Evolutionary conservation across 768 basidiomycete species (phyloP).

Genomic region (Brasilioporus rufonigricans): DNA sequence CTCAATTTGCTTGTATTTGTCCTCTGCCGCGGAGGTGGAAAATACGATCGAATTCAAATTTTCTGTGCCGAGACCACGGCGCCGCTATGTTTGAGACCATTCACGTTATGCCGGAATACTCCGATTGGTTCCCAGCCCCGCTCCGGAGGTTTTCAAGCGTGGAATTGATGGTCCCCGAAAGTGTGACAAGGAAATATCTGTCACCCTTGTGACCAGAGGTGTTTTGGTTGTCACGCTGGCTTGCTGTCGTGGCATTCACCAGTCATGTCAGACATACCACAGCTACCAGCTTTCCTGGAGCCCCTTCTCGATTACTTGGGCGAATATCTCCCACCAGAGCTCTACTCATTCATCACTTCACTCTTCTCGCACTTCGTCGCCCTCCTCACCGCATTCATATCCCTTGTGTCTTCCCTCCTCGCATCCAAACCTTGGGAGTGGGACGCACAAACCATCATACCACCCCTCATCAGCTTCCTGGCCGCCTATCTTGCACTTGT

Average conservation of each 20-base stretch:
- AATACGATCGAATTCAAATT: constrained; percentile 15
- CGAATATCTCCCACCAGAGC: constrained; percentile 51
- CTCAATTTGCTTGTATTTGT: constrained; percentile 28
- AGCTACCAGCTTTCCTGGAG: constrained; percentile 49
- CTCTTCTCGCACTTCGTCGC: constrained; percentile 53
- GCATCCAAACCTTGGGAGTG: constrained; percentile 56
- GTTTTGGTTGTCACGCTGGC: constrained; percentile 15
- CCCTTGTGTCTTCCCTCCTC: constrained; percentile 46
- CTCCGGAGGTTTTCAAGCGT: neutral
- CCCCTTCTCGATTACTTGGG: constrained; percentile 54
- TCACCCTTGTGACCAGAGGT: constrained; percentile 15
- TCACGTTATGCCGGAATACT: constrained; percentile 15
- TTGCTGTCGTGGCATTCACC: constrained; percentile 21
- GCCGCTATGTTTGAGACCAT: neutral
- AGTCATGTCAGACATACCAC: constrained; percentile 29
- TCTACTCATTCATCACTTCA: constrained; percentile 51
- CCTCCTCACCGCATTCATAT: constrained; percentile 47
- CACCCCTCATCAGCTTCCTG: constrained; percentile 71
- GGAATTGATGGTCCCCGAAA: too few relatives aligned
- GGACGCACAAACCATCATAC: constrained; percentile 66
- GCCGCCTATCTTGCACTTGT: constrained; percentile 74
- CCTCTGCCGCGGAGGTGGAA: constrained; percentile 22
- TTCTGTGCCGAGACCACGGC: constrained; percentile 17
- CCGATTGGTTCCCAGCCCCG: constrained; percentile 27
- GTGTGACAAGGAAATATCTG: constrained; percentile 17